Conservation (phyloP, 2,329 filamentous ascomycete genomes). For the Bipolaris victoriae region DNA sequence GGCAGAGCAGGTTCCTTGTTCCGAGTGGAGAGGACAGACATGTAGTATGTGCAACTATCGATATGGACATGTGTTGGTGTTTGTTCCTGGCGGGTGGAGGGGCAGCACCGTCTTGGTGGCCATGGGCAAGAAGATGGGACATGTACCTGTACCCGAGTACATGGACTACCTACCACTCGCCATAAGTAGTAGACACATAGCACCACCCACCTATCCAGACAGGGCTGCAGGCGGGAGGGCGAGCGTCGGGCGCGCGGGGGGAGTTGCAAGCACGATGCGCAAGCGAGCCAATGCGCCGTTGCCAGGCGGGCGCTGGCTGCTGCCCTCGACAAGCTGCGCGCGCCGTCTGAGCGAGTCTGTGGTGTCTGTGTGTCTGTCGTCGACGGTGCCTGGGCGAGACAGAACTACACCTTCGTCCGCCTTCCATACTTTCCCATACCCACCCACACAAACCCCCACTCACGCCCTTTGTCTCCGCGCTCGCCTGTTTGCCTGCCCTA, state of each 20-base stretch:
- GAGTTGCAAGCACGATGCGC: conserved; percentile 26
- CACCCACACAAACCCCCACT: not conserved
- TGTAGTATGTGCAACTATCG: not conserved
- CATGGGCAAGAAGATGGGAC: no score
- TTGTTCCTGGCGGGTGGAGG: not conserved
- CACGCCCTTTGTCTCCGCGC: not conserved
- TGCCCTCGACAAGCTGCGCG: conserved; percentile 8
- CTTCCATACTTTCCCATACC: not conserved
- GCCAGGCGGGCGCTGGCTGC: conserved; percentile 22
- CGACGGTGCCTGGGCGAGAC: conserved; percentile 15
- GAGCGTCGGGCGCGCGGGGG: conserved; percentile 22
- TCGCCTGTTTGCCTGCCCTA: conserved; percentile 21
- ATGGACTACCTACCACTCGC: no score
- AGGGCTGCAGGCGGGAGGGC: conserved; percentile 27
- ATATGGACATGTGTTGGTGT: not conserved
- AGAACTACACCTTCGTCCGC: not conserved
- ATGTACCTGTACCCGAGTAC: no score
- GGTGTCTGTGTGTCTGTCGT: not conserved
- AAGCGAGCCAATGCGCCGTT: conserved; percentile 36
- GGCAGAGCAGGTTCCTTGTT: not conserved
- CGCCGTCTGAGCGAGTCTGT: not conserved
- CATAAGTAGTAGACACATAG: no score
- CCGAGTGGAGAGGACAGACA: no score
- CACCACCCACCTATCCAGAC: not conserved
- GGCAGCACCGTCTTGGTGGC: no score